Evolutionary conservation across 2,329 filamentous ascomycete species (phyloP), one percentile per base, ranked within the genome.

Genomic region (Lasiodiplodia theobromae): DNA sequence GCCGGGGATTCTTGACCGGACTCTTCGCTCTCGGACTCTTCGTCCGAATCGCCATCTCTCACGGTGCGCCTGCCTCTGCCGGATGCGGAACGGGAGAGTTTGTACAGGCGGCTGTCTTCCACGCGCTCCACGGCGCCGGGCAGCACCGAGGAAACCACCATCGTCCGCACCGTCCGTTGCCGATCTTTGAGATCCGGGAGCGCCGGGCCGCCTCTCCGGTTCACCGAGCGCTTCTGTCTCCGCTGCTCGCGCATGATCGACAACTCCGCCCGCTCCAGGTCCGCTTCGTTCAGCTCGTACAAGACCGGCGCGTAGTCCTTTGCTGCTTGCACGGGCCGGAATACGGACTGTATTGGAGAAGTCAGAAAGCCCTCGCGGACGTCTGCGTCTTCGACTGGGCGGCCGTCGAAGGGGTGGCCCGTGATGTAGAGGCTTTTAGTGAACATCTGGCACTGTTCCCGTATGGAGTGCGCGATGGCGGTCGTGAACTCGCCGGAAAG

Each of bases 131-230:
- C 95, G 4, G 93, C 93, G 28, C 95, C 96, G 18, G 96, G 96
- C 69, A 99, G 87, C 23, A 97, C 94, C 3, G 93, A 94, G 11
- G 95, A 97, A 1, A 99, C 93, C 65, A 98, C 88, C 72, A 97
- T 86, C 0, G 95, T 97, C 57, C 96, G 89, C 68, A 98, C 95
- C 0, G 96, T 98, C 64, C 95, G 89, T 81, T 96, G 95, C 67
- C 94, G 88, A 74, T 99, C 96, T 78, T 96, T 97, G 69, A 99
- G 88, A 81, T 99, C 96, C n/a, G 96, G 96, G 51, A 99, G 84
- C 69, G 93, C 92, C 6, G 96, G 96, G 0, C 96, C 96, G 71
- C 96, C 96, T 74, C 96, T 89, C 71, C 96, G 88, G 78, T 97
- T 98, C 74, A 97, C 92, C 7, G 96, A 97, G 58, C 96, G 89